Evolutionary conservation across 1,139 yeast species (phyloP).

Genomic region (Pichia sp.): DNA sequence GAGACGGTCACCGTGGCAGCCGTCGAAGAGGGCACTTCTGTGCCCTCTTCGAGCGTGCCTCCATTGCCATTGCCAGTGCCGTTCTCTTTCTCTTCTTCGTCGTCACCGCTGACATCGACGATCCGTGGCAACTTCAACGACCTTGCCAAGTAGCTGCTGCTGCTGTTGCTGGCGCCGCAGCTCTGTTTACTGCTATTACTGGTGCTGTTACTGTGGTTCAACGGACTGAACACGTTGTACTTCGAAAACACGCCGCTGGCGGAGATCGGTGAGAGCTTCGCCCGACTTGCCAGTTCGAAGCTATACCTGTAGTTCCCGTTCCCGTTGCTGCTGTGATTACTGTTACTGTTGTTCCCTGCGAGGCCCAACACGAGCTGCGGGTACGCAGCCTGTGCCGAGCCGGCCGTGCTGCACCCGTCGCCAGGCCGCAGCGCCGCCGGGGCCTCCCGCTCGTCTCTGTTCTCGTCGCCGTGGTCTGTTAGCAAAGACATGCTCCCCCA

Average conservation of each 20-base stretch:
- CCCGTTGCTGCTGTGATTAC: background rate
- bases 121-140: background rate
- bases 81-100: background rate
- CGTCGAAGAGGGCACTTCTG: no score
- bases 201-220: background rate
- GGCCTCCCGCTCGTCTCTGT: background rate
- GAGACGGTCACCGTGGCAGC: no score
- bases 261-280: conserved; percentile 2
- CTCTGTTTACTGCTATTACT: background rate
- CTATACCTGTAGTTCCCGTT: background rate
- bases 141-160: background rate
- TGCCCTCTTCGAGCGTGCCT: no score
- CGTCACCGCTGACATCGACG: background rate
- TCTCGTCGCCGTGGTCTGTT: background rate
- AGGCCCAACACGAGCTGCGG: background rate
- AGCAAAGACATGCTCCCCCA: conserved; percentile 1
- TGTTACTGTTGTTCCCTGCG: background rate
- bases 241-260: conserved; percentile 1
- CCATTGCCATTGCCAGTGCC: no score
- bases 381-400: background rate
- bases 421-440: no score
- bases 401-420: background rate
- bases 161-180: background rate
- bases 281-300: background rate
- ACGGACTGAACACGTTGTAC: background rate